Evolutionary conservation across 2,329 filamentous ascomycete genomes (phyloP).

Genomic region (Chalaropsis thielavioides): DNA sequence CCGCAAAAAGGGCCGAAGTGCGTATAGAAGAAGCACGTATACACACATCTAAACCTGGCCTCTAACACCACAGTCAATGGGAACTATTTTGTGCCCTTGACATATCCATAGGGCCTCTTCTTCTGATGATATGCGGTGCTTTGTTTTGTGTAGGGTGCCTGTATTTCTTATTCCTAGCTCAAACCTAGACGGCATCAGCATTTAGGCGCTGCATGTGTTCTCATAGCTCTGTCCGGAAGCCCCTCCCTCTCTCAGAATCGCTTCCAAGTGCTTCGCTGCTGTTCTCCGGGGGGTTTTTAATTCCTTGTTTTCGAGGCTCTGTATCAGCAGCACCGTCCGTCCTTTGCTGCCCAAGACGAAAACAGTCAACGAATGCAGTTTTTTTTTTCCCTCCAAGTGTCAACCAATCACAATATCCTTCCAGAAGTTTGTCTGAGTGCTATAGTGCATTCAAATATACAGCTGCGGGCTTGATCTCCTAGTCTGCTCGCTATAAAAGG

Average conservation of each 20-base stretch:
- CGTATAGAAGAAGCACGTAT: not conserved
- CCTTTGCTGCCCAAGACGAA: conserved; percentile 1
- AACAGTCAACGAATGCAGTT: not conserved
- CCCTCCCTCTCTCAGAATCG: not conserved
- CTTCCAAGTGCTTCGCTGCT: not conserved
- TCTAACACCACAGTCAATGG: not conserved
- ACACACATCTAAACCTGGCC: not conserved
- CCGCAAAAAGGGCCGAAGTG: not conserved
- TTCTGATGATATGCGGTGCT: too few relatives aligned
- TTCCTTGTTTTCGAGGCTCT: not conserved
- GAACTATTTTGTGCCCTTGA: not conserved
- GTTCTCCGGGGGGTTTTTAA: not conserved
- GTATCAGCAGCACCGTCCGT: not conserved
- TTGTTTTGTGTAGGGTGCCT: too few relatives aligned
- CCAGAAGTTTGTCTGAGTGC: not conserved
- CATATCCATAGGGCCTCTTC: not conserved
- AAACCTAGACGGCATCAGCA: too few relatives aligned
- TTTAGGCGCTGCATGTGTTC: not conserved
- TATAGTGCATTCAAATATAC: not conserved
- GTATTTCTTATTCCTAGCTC: too few relatives aligned
- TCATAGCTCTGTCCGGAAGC: not conserved
- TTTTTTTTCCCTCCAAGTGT: not conserved
- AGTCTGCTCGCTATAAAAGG: not conserved
- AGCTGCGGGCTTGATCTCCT: not conserved
- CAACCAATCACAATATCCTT: not conserved